Evolutionary conservation across 495 filamentous ascomycete genomes (phyloP), one percentile per base, ranked within the genome.

Genomic region (Tuber indicum): DNA sequence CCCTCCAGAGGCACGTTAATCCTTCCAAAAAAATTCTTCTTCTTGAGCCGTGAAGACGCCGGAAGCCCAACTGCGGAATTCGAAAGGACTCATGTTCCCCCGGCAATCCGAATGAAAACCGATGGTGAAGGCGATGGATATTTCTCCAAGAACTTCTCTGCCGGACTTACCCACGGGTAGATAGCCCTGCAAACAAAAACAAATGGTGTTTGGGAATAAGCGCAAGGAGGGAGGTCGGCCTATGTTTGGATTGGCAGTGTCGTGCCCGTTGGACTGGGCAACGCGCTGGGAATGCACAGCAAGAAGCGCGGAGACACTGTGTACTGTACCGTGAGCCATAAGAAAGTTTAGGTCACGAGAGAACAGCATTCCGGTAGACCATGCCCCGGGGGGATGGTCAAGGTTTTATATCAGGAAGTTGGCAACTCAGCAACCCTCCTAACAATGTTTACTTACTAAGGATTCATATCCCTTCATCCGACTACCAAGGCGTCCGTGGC

Each of bases 11-110:
- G 78, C 41, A 73, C 75, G 1, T 79, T 76, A 32, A 90, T 76
- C 21, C 86, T 82, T 77, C 90, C 89, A 72, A 89, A 84, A 7
- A 86, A 72, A 14, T 86, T 83, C 81, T 86, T 71, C 4, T 36
- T n/a, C 1, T 26, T 5, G 19, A 74, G 62, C 12, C 39, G 5
- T 12, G 69, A 23, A 6, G 66, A 2, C 14, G 17, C n/a, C 17
- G 70, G 43, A 5, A 39, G 36, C 1, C 66, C 44, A 5, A 79
- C 21, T 2, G 26, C 39, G n/a, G 62, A 73, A 41, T 41, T 46
- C n/a, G 62, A 70, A 23, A 79, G 72, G 73, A 73, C 52, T 39
- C 75, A 17, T 62, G 79, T 42, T 62, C 73, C 39, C 76, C n/a
- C 14, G 52, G 32, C 32, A 32, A 16, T n/a, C 10, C 16, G n/a